Percentiles rank a stretch among this genome's conserved stretches.
Evolutionary conservation across 352 stramenopile species (phyloP).

Genomic region (Phytophthora sansomeana): DNA sequence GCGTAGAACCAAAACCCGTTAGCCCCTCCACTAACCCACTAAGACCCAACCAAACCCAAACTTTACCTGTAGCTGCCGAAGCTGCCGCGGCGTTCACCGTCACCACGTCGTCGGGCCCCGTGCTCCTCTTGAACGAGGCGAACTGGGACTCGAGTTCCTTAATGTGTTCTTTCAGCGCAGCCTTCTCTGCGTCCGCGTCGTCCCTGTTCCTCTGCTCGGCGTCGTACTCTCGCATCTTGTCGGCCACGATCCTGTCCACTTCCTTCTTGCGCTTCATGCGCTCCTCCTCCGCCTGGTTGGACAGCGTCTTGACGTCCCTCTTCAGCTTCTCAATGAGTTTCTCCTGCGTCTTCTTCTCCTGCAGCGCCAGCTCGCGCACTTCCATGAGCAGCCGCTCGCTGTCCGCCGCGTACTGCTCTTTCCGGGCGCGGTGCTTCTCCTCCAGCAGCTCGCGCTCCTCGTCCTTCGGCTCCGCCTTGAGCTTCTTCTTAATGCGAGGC

Average conservation of each 20-base stretch:
- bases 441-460: conserved; percentile 24
- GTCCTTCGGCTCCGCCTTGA: conserved; percentile 11
- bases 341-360: conserved; percentile 81
- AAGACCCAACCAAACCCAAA: neutral
- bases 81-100: conserved; percentile 43
- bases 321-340: conserved; percentile 78
- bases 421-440: conserved; percentile 62
- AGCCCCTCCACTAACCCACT: neutral
- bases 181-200: conserved; percentile 48
- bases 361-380: conserved; percentile 58
- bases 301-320: conserved; percentile 65
- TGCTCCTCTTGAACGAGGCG: conserved; percentile 54
- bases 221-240: conserved; percentile 56
- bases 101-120: conserved; percentile 45
- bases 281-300: conserved; percentile 58
- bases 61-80: conserved; percentile 35
- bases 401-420: conserved; percentile 70
- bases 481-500: conserved; percentile 17
- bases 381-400: conserved; percentile 71
- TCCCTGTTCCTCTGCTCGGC: conserved; percentile 36
- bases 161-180: conserved; percentile 47
- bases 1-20: neutral
- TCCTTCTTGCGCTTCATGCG: conserved; percentile 50
- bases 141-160: conserved; percentile 67
- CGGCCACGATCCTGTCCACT: conserved; percentile 56